Conservation (phyloP, 768 basidiomycete genomes). For the Hericium coralloides region DNA sequence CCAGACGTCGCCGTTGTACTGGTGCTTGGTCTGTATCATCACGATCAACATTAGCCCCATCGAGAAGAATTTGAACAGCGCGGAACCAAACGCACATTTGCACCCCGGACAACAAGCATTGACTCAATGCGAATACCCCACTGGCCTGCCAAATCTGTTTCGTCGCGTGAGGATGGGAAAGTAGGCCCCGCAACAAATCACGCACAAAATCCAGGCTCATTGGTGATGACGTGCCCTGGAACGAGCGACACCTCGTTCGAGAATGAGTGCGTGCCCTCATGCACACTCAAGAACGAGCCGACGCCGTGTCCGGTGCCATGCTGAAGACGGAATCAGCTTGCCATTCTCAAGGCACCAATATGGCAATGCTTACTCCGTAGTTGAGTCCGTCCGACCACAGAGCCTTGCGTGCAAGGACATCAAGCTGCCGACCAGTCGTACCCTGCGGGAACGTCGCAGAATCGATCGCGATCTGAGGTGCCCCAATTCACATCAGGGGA, state of each 20-base stretch:
- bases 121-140: conserved; percentile 95
- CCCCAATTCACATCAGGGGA: conserved; percentile 13
- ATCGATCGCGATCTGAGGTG: conserved; percentile 78
- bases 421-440: conserved; percentile 73
- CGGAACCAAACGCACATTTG: conserved; percentile 32
- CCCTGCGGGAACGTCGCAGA: conserved; percentile 85
- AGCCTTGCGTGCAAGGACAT: conserved; percentile 83
- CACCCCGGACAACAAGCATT: conserved; percentile 63
- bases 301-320: conserved; percentile 92
- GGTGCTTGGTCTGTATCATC: conserved; percentile 49
- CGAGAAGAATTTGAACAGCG: conserved; percentile 5
- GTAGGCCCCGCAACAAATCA: conserved; percentile 10
- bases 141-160: conserved; percentile 54
- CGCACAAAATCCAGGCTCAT: conserved; percentile 91
- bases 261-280: conserved; percentile 81
- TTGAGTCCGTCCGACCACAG: conserved; percentile 83
- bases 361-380: conserved; percentile 46
- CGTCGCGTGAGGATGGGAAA: background rate
- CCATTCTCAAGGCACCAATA: background rate
- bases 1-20: conserved; percentile 72
- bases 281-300: conserved; percentile 78
- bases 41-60: conserved; percentile 1
- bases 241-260: conserved; percentile 56
- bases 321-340: conserved; percentile 22
- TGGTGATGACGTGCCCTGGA: conserved; percentile 87